These are phyloP conservation scores for Coprinopsis strossmayeri DNA, from an alignment of 768 basidiomycete species.

Conservation along the genomic window DNA sequence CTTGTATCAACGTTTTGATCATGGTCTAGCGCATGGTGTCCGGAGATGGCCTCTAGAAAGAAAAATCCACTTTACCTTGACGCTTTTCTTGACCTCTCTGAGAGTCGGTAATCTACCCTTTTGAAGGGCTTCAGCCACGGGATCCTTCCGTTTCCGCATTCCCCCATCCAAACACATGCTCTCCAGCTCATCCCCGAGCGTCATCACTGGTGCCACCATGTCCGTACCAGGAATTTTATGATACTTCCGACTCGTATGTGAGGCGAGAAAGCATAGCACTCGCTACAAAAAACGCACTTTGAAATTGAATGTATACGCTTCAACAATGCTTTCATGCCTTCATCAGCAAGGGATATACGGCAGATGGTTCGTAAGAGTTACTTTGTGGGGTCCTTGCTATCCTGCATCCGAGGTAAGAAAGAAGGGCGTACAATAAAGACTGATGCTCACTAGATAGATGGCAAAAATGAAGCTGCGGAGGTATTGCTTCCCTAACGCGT, in stretches of 20 bases:
- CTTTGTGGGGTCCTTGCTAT: constrained; percentile 83
- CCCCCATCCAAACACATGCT: constrained; percentile 37
- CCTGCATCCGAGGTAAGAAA: constrained; percentile 36
- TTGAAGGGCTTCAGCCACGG: constrained; percentile 51
- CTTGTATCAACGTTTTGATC: constrained; percentile 70
- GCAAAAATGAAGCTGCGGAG: constrained; percentile 82
- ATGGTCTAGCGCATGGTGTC: no score
- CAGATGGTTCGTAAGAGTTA: constrained; percentile 28
- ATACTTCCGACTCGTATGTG: constrained; percentile 41
- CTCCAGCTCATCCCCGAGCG: constrained; percentile 53
- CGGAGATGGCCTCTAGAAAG: no score
- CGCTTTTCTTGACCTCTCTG: constrained; percentile 73
- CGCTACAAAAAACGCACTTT: constrained; percentile 32
- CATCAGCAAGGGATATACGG: constrained; percentile 4
- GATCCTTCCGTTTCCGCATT: constrained; percentile 32
- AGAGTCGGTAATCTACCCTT: constrained; percentile 65
- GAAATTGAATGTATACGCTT: constrained; percentile 87
- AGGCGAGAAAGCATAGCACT: not conserved
- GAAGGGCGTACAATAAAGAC: not conserved
- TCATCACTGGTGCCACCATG: constrained; percentile 63
- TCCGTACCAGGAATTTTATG: constrained; percentile 57
- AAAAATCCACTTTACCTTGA: constrained; percentile 49
- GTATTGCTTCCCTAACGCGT: constrained; percentile 80
- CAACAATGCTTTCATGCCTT: constrained; percentile 55
- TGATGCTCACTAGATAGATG: constrained; percentile 61